Evolutionary conservation across 1,139 yeast species (phyloP).

Genomic region (Geotrichum armillariae): DNA sequence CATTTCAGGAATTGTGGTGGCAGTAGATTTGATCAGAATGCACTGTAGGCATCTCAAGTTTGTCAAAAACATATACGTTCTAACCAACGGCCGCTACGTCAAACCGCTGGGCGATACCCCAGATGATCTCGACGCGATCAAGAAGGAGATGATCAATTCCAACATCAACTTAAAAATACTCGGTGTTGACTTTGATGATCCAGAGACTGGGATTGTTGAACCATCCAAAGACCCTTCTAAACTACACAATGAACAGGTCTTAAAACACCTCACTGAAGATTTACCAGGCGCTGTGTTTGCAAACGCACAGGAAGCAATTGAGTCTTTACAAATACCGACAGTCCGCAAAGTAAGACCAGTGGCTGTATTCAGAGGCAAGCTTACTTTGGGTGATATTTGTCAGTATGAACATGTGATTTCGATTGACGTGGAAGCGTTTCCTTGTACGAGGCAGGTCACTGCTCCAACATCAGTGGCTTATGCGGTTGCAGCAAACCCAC

Average conservation of each 20-base stretch:
- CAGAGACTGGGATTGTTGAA: conserved; percentile 30
- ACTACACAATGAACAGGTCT: conserved; percentile 25
- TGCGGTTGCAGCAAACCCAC: conserved; percentile 12
- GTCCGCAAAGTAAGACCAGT: conserved; percentile 45
- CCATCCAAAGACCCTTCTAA: conserved; percentile 27
- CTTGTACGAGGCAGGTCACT: conserved; percentile 56
- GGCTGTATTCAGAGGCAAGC: conserved; percentile 41
- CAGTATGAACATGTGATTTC: conserved; percentile 27
- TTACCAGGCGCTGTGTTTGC: conserved; percentile 29
- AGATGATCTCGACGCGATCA: conserved; percentile 4
- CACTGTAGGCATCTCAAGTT: conserved; percentile 40
- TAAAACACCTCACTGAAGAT: conserved; percentile 14
- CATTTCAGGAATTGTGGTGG: conserved; percentile 37
- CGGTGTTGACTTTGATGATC: conserved; percentile 41
- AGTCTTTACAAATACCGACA: conserved; percentile 31
- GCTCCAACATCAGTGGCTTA: conserved; percentile 40
- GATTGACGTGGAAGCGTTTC: conserved; percentile 60
- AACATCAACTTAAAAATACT: conserved; percentile 30
- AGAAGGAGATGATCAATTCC: conserved; percentile 5
- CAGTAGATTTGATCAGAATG: conserved; percentile 36
- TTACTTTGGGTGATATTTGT: conserved; percentile 43
- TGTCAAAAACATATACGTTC: conserved; percentile 45
- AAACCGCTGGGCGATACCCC: conserved; percentile 4
- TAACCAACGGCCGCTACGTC: conserved; percentile 43
- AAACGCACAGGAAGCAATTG: conserved; percentile 28